Evolutionary conservation across 306 rosid genomes (phyloP).

Genomic region (Urtica urens): DNA sequence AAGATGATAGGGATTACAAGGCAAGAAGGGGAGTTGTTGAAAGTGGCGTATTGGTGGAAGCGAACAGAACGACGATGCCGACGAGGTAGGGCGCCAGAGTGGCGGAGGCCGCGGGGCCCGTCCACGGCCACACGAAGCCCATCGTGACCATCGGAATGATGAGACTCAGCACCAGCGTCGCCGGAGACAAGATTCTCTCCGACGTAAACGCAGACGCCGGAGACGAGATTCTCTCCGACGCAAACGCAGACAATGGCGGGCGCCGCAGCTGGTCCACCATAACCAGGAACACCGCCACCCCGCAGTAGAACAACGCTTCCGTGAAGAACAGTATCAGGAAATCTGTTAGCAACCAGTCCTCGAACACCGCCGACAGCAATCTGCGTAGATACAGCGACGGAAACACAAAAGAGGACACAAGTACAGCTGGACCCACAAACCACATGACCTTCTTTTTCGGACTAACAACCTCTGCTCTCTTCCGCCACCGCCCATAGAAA

Average conservation of each 20-base stretch:
- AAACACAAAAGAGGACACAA: constrained; percentile 85
- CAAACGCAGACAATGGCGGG: too few species aligned
- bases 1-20: constrained; percentile 89
- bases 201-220: constrained; percentile 47
- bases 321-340: constrained; percentile 98
- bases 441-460: too few species aligned
- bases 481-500: too few species aligned
- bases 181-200: constrained; percentile 68
- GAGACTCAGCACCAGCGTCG: constrained; percentile 76
- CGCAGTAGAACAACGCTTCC: constrained; percentile 88
- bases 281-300: constrained; percentile 68
- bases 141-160: constrained; percentile 95
- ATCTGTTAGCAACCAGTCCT: constrained; percentile 95
- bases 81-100: constrained; percentile 95
- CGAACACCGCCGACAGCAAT: constrained; percentile 65
- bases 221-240: too few species aligned
- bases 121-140: constrained; percentile 99
- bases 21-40: constrained; percentile 73
- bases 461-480: too few species aligned
- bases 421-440: constrained; percentile 80
- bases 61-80: constrained; percentile 90
- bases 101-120: constrained; percentile 99
- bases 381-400: constrained; percentile 85
- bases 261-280: constrained; percentile 56
- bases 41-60: constrained; percentile 94